phyloP scores from a whole-genome alignment of 179 eudicot genomes.

The Amaranthus tricolor region DNA sequence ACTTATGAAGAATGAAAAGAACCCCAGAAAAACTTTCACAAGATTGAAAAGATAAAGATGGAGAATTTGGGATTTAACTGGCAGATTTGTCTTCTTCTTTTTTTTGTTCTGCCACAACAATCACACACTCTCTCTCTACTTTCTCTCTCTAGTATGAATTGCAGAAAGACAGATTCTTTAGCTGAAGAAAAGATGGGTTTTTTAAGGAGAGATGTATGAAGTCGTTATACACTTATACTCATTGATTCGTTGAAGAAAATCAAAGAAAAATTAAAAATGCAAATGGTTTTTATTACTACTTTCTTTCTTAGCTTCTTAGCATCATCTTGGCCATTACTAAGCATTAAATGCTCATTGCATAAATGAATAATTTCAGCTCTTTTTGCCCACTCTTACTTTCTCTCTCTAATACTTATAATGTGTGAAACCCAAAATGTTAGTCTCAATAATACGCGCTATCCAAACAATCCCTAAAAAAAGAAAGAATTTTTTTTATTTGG shows the following conservation, averaged over 20 bases:
- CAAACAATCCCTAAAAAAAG: background rate
- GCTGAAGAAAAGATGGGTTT: background rate
- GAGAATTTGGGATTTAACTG: constrained; percentile 17
- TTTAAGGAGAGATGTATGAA: constrained; percentile 6
- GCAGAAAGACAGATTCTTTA: constrained; percentile 10
- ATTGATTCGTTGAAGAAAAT: background rate
- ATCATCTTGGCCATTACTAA: constrained; percentile 9
- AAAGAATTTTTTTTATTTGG: background rate
- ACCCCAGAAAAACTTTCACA: constrained; percentile 15
- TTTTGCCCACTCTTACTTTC: background rate
- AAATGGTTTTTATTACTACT: background rate
- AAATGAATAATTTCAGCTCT: background rate
- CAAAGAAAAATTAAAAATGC: background rate
- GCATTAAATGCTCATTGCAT: constrained; percentile 29
- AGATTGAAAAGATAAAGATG: constrained; percentile 4
- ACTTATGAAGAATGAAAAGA: constrained; percentile 10
- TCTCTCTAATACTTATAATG: background rate
- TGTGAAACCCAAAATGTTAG: constrained; percentile 18
- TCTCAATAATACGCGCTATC: constrained; percentile 21
- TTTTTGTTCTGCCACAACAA: too few relatives aligned
- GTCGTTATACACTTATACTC: background rate
- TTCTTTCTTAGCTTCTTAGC: background rate
- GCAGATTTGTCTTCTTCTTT: constrained; percentile 18
- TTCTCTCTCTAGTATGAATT: constrained; percentile 6
- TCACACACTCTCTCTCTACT: background rate